Base-by-base conservation (phyloP, 2,329 filamentous ascomycete species). In the Talaromyces albobiverticillius region DNA sequence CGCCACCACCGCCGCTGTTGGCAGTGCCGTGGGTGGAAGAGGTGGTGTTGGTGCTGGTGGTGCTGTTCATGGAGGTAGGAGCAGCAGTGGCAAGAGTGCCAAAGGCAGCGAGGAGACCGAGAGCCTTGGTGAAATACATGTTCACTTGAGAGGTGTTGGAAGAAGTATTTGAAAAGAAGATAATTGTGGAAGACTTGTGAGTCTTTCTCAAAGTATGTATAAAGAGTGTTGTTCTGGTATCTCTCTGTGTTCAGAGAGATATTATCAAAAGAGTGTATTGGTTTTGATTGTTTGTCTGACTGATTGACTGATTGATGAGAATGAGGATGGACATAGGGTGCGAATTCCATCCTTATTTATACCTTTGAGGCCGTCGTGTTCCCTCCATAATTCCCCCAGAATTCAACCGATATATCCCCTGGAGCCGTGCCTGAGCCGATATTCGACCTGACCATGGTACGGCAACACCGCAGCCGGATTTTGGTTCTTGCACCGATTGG, bases 11-110 rank as follows among this genome's bases (percentile, higher is more conserved):
- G 14, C 14, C 14, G 16, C 64, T 64, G 23, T 66, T 61, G 32
- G 64, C 64, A 22, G 62, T 31, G 31, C 61, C 66, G 13, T 56
- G n/a, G n/a, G n/a, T n/a, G n/a, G n/a, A n/a, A n/a, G n/a, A n/a
- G n/a, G n/a, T n/a, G n/a, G n/a, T 60, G 32, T 63, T 65, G 29
- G 62, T 34, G 34, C 61, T 66, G 14, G 56, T 61, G 16, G 62
- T 65, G 36, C 65, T 67, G 36, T 54, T 59, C 38, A 54, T 60
- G 46, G 41, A 42, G 25, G 47, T 45, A 34, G 53, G 53, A 47
- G 45, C 31, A 38, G 53, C 53, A 51, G 53, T 47, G 41, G 53
- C 31, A 42, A 55, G 41, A 46, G 47, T 18, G 18, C 53, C 36
- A 38, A 55, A 26, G 48, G 48, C 34, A 51, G 48, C 26, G 10